Conservation (phyloP, 768 basidiomycete species). For the Phlegmacium glaucopus region DNA sequence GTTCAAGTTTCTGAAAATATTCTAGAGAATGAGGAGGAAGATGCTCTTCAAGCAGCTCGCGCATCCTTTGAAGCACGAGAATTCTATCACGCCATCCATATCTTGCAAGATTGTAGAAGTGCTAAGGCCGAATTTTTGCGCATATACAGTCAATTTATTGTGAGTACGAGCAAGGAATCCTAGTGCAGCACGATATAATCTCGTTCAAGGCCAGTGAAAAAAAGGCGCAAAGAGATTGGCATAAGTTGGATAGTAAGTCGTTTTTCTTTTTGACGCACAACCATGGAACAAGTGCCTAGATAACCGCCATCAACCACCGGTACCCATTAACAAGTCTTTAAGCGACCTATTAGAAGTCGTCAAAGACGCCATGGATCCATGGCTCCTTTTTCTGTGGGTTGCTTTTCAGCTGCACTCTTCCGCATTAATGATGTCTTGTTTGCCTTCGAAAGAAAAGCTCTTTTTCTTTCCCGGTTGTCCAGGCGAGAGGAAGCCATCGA, state of each 20-base stretch:
- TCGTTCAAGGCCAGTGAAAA: slow-evolving; percentile 73
- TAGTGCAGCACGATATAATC: background rate
- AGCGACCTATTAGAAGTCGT: slow-evolving; percentile 59
- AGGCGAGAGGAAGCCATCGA: slow-evolving; percentile 87
- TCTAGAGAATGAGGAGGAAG: slow-evolving; percentile 61
- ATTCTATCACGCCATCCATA: slow-evolving; percentile 65
- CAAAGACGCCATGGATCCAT: slow-evolving; percentile 64
- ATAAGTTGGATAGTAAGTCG: slow-evolving; percentile 69
- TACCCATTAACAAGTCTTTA: slow-evolving; percentile 60
- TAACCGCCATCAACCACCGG: slow-evolving; percentile 64
- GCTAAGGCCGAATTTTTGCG: slow-evolving; percentile 73
- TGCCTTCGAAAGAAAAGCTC: slow-evolving; percentile 58
- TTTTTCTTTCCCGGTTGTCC: slow-evolving; percentile 77
- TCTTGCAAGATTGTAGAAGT: slow-evolving; percentile 63
- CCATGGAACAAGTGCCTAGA: slow-evolving; percentile 34
- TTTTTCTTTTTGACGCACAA: background rate
- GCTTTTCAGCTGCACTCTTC: slow-evolving; percentile 1
- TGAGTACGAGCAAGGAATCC: slow-evolving; percentile 37
- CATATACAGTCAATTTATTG: slow-evolving; percentile 82
- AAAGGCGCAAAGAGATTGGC: slow-evolving; percentile 79
- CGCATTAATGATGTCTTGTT: slow-evolving; percentile 4
- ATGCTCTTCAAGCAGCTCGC: slow-evolving; percentile 68
- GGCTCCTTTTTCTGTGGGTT: slow-evolving; percentile 78
- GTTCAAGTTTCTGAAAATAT: slow-evolving; percentile 37
- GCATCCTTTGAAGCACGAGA: slow-evolving; percentile 77